A percentile compares a stretch with the other conserved stretches of the same genome.
Evolutionary conservation across 352 stramenopile genomes (phyloP).

Genomic region (Globisporangium nagaii): DNA sequence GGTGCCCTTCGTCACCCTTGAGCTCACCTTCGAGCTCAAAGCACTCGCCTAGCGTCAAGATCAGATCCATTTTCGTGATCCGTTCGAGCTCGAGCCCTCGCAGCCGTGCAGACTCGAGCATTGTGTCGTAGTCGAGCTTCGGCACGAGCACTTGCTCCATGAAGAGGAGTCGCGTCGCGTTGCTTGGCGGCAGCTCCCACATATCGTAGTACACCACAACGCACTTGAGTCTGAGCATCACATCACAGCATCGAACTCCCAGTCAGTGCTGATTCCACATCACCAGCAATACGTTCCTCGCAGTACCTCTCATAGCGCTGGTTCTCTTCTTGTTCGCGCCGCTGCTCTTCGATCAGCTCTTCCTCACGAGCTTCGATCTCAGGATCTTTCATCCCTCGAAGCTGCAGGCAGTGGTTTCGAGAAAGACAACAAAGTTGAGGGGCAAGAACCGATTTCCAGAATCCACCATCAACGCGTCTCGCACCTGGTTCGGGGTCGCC

Average conservation of each 20-base stretch:
- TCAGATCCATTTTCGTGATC: constrained; percentile 86
- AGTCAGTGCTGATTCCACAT: too few relatives aligned
- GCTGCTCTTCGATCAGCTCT: constrained; percentile 39
- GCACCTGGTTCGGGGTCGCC: constrained; percentile 32
- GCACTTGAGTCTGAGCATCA: constrained; percentile 43
- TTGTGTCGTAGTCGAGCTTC: constrained; percentile 60
- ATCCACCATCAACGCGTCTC: not conserved
- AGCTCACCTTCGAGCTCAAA: constrained; percentile 78
- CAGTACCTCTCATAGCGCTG: constrained; percentile 47
- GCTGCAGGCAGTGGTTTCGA: constrained; percentile 14
- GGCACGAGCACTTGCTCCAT: constrained; percentile 85
- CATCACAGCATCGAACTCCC: too few relatives aligned
- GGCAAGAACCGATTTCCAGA: not conserved
- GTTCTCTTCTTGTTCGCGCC: constrained; percentile 42
- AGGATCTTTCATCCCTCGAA: constrained; percentile 30
- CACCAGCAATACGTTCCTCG: too few relatives aligned
- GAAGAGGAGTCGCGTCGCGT: constrained; percentile 63
- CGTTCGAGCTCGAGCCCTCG: constrained; percentile 74
- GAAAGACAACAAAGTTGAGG: not conserved
- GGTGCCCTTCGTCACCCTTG: constrained; percentile 33
- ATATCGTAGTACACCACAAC: constrained; percentile 82
- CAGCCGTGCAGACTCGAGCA: constrained; percentile 55
- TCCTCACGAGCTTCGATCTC: constrained; percentile 42
- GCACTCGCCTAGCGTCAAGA: constrained; percentile 73
- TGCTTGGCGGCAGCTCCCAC: constrained; percentile 85